phyloP scores from a whole-genome alignment of 176 grass and related monocot genomes.

The Triticum timopheevii region DNA sequence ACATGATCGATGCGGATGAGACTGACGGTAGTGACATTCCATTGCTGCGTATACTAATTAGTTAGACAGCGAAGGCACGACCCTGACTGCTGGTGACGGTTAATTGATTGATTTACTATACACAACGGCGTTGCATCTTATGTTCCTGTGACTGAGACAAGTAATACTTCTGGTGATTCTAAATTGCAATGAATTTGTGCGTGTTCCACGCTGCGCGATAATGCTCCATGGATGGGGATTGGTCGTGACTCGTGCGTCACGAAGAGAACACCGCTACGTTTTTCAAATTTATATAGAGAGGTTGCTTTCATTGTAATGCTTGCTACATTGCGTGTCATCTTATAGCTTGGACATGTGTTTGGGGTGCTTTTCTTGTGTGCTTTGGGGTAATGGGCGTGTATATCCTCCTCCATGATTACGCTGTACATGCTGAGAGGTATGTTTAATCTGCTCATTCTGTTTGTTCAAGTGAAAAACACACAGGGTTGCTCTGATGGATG shows the following conservation, averaged over 20 bases:
- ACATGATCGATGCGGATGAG: too few relatives aligned
- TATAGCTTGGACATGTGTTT: not conserved
- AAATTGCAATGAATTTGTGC: not conserved
- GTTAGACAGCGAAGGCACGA: too few relatives aligned
- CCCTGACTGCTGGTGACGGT: too few relatives aligned
- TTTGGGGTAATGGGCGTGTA: not conserved
- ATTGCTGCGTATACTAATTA: not conserved
- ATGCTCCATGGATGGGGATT: not conserved
- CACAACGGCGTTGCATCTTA: not conserved
- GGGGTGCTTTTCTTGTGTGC: not conserved
- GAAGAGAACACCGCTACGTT: not conserved
- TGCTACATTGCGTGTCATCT: not conserved
- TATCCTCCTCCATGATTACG: not conserved
- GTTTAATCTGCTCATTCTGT: too few relatives aligned
- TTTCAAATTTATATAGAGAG: not conserved
- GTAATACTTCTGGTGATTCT: not conserved
- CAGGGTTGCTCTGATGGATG: too few relatives aligned
- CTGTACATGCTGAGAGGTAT: not conserved
- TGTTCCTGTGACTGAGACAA: not conserved
- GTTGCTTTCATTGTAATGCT: too few relatives aligned
- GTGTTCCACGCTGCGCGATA: not conserved
- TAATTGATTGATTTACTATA: not conserved
- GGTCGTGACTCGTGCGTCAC: not conserved
- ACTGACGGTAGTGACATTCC: not conserved
- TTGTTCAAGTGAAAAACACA: too few relatives aligned